Evolutionary conservation across 768 basidiomycete species (phyloP), one percentile per base, ranked within the genome.

Genomic region (Tephrocybe sp.): DNA sequence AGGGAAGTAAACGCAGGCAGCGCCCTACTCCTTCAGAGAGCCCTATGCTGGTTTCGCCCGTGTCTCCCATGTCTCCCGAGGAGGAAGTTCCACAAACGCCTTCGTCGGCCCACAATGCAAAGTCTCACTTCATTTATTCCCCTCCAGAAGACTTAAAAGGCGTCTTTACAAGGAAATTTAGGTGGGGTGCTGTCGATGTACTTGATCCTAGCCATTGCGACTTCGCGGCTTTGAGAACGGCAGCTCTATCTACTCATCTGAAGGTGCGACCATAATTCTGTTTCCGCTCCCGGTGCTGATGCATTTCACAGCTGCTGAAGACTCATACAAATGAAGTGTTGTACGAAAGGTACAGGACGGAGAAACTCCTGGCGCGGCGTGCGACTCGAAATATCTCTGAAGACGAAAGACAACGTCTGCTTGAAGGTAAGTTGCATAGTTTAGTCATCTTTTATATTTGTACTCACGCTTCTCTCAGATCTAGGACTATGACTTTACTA

Each of bases 261-360:
- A 91, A 88, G 75, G 91, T 93, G 10, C 18, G 45, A 18, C 23
- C 18, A 11, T 30, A 30, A 11, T 12, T n/a, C 37, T 55, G n/a
- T 20, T 53, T 37, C 38, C 23, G 25, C 23, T 30, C 28, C 45
- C 20, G 20, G 20, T 40, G 47, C 50, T 34, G 8, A 42, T 43
- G 32, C 25, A 34, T 44, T 38, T 1, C 33, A 14, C 64, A 93
- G 90, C 76, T 88, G 61, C 76, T 96, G 54, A 93, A 91, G 72
- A 81, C 75, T 39, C 84, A 83, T 51, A 95, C 93, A 26, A 86
- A 86, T 60, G 90, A 96, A 66, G 89, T 93, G 50, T 70, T 95
- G 68, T 98, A 98, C 67, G 95, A 98, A 75, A 86, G 86, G 61
- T 98, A 87, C 69, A 78, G 95, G 63, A 94, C 91, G 1, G 92